Percentiles rank a stretch among this genome's conserved stretches.
Conservation (phyloP, 805 yeast species). For the Lipomyces spencermartinsiae region DNA sequence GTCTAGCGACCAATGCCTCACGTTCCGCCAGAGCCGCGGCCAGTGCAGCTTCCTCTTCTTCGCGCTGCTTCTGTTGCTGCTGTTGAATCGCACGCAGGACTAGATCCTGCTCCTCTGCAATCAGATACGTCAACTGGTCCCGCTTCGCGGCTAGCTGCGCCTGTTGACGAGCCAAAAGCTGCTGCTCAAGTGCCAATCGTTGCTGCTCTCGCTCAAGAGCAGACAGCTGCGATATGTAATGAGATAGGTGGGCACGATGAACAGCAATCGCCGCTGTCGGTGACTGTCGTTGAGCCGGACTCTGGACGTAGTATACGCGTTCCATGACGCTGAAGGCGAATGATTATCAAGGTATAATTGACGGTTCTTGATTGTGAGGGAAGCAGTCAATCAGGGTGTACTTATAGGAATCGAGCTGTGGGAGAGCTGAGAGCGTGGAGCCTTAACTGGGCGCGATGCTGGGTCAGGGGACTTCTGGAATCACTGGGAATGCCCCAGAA, state of each 20-base stretch:
- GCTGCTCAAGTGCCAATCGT: conserved; percentile 35
- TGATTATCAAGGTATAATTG: neutral
- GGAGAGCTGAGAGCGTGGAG: too few species aligned
- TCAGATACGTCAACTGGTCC: conserved; percentile 39
- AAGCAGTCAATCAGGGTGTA: neutral
- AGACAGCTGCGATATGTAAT: conserved; percentile 38
- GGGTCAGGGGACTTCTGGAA: conserved; percentile 4
- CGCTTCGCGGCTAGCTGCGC: conserved; percentile 38
- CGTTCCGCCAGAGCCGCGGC: conserved; percentile 32
- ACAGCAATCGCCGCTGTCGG: conserved; percentile 22
- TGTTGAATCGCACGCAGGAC: conserved; percentile 38
- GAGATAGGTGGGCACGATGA: conserved; percentile 39
- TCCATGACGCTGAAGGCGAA: neutral
- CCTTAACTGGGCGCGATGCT: too few species aligned
- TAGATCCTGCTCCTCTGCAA: conserved; percentile 42
- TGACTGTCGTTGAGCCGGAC: neutral
- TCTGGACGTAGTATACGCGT: neutral
- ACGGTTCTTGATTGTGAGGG: neutral
- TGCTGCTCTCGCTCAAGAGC: conserved; percentile 41
- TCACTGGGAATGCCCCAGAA: neutral
- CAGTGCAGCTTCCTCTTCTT: conserved; percentile 26
- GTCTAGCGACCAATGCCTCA: conserved; percentile 32
- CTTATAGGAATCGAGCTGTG: neutral
- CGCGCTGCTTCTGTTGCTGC: conserved; percentile 29
- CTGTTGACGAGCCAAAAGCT: conserved; percentile 32